A percentile compares a stretch with the other conserved stretches of the same genome.
phyloP scores from a whole-genome alignment of 169 alveolate species.

The Theileria luwenshuni region DNA sequence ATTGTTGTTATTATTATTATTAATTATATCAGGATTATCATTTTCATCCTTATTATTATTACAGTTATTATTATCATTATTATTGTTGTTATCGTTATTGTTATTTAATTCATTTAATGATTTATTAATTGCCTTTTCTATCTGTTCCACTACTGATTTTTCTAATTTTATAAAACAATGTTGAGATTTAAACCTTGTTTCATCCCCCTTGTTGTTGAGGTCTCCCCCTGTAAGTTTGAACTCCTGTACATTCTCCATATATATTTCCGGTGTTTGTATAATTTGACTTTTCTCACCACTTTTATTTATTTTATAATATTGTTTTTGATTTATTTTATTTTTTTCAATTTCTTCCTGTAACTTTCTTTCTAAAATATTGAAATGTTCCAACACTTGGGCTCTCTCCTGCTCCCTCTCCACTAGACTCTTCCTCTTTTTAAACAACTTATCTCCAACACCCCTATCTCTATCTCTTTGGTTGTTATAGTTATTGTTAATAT shows the following conservation, averaged over 20 bases:
- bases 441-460: not conserved
- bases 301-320: not conserved
- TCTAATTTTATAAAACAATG: conserved; percentile 3
- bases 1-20: too few relatives aligned
- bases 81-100: not conserved
- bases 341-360: not conserved
- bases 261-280: not conserved
- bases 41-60: not conserved
- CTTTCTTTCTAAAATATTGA: not conserved
- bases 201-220: not conserved
- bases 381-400: conserved; percentile 8
- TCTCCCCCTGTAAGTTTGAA: not conserved
- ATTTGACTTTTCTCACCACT: conserved; percentile 3
- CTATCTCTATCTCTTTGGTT: too few relatives aligned
- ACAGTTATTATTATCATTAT: not conserved
- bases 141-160: conserved; percentile 7
- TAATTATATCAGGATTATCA: not conserved
- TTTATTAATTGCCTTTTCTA: conserved; percentile 11
- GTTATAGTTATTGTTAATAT: not conserved
- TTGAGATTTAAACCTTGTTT: not conserved
- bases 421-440: not conserved
- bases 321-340: not conserved
- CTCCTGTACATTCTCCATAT: not conserved
- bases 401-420: not conserved
- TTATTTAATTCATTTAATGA: not conserved